Conservation (phyloP, 495 filamentous ascomycete species). For the Penicillium turbatum region DNA sequence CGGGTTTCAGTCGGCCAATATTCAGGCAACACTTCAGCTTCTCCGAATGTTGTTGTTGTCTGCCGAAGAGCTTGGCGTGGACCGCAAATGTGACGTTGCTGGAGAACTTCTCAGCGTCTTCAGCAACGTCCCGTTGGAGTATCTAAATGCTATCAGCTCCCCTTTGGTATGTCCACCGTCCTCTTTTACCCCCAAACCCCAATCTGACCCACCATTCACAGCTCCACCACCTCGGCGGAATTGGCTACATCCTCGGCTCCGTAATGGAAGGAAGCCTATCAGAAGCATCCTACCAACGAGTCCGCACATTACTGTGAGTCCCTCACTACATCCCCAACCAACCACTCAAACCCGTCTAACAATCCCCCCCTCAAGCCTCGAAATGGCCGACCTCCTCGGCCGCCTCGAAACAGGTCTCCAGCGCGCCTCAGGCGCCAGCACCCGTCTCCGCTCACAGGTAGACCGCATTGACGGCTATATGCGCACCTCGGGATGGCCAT, state of each 20-base stretch:
- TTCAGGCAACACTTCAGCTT: constrained; percentile 47
- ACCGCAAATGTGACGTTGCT: constrained; percentile 46
- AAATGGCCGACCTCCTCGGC: constrained; percentile 48
- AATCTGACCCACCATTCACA: not conserved
- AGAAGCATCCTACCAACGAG: constrained; percentile 41
- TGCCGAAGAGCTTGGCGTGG: constrained; percentile 36
- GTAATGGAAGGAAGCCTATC: constrained; percentile 47
- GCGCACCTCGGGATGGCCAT: constrained; percentile 23
- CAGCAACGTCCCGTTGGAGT: constrained; percentile 40
- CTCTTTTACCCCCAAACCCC: not conserved
- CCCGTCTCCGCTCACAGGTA: constrained; percentile 40
- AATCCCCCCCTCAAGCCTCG: constrained; percentile 14
- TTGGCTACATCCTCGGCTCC: constrained; percentile 47
- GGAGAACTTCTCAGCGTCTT: constrained; percentile 45
- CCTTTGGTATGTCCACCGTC: constrained; percentile 30
- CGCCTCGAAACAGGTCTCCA: constrained; percentile 42
- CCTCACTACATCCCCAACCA: not conserved
- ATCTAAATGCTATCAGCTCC: constrained; percentile 47
- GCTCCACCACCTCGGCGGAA: constrained; percentile 48
- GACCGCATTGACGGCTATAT: constrained; percentile 48
- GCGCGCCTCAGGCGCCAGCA: constrained; percentile 36
- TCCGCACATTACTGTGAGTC: constrained; percentile 40
- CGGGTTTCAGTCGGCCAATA: constrained; percentile 52
- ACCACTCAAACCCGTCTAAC: not conserved
- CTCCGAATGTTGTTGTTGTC: constrained; percentile 48